Evolutionary conservation across 2,329 filamentous ascomycete genomes (phyloP), one percentile per base, ranked within the genome.

Genomic region (Beauveria sp.): DNA sequence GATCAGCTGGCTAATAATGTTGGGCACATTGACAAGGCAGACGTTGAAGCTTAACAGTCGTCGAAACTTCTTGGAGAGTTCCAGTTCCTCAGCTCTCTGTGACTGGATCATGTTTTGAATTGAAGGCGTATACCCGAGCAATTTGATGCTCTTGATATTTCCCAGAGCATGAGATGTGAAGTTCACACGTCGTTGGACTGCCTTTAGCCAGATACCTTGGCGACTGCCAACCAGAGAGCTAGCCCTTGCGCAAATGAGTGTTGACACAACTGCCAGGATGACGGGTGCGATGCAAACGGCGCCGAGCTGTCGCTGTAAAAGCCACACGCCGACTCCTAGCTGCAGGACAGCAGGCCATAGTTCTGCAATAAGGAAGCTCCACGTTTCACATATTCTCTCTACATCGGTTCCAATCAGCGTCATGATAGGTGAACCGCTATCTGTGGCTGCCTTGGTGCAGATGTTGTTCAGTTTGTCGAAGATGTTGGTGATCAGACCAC

Each of bases 271-370:
- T 53, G 59, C 59, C 34, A 63, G 47, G 14, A 65, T 51, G 2
- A 61, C 56, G 5, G 63, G 63, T 60, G 62, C 62, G 55, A 65
- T 58, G 52, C 62, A 65, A 42, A 62, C 50, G 20, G 42, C 47
- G 26, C 63, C 62, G 26, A 65, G 40, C 52, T 65, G 62, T 8
- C 62, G 54, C 24, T 65, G 42, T 16, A 65, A 28, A 30, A 65
- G 62, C 56, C 62, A 65, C 18, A 63, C 26, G 18, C 22, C 50
- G 14, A 63, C 9, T 30, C 58, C 62, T 7, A 65, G 61, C 56
- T 65, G 63, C 0, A 62, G 18, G 20, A 61, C 28, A 16, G 43
- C 12, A 42, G 26, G 56, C 30, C 60, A 60, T 3, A 64, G 46
- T 40, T 63, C 59, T 28, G 49, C 20, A 6, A 42, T 62, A 12